Evolutionary conservation across 164 flowering plant species (phyloP).

Genomic region (Chloranthus sessilifolius): DNA sequence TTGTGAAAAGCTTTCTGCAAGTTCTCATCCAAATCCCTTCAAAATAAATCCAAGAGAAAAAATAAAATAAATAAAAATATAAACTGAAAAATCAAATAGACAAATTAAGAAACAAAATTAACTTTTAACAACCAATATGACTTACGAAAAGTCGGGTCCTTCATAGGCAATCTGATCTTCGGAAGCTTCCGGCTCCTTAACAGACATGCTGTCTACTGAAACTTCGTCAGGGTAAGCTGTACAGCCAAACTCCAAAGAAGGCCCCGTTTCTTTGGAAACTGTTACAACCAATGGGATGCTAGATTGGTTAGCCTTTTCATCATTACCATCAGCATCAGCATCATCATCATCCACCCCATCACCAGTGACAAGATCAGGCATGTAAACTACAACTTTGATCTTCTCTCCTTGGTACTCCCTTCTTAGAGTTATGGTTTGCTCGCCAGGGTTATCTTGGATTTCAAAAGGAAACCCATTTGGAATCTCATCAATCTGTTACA

Average conservation of each 20-base stretch:
- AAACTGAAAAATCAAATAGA: not conserved
- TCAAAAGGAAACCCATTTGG: conserved; percentile 68
- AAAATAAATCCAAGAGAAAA: no score
- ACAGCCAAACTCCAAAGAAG: conserved; percentile 50
- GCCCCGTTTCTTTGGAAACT: conserved; percentile 57
- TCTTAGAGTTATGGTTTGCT: conserved; percentile 42
- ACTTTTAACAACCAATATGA: not conserved
- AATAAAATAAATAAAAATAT: not conserved
- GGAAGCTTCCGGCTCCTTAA: conserved; percentile 44
- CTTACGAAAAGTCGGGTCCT: conserved; percentile 90
- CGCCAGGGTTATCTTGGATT: conserved; percentile 63
- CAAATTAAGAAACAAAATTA: not conserved
- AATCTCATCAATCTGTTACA: conserved; percentile 41
- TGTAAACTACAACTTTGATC: conserved; percentile 69
- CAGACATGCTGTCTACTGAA: conserved; percentile 55
- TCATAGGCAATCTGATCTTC: conserved; percentile 71
- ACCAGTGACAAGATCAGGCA: conserved; percentile 63
- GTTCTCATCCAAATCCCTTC: conserved; percentile 95
- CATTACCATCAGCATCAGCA: not conserved
- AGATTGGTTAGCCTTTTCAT: conserved; percentile 25
- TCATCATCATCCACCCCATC: conserved; percentile 28
- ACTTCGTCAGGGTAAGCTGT: conserved; percentile 69
- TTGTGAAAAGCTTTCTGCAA: conserved; percentile 81
- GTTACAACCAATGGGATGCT: conserved; percentile 55
- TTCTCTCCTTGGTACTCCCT: conserved; percentile 63